Conservation (phyloP, 2,329 filamentous ascomycete genomes). For the Diaporthe citriasiana region DNA sequence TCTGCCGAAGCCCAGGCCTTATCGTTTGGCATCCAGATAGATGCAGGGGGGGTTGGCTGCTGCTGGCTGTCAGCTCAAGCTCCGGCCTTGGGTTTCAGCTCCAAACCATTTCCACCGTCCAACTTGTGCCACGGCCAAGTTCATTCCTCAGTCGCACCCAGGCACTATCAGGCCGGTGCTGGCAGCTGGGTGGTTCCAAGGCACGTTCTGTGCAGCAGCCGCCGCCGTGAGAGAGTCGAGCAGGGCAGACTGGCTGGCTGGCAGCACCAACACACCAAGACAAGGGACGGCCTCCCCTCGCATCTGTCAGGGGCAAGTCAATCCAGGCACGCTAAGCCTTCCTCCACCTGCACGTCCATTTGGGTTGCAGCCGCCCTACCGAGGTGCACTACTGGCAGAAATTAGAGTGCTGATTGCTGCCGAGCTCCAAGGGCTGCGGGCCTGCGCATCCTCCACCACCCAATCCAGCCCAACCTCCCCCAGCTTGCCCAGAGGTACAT, state of each 20-base stretch:
- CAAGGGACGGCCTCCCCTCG: slow-evolving; percentile 18
- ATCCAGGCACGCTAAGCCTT: slow-evolving; percentile 27
- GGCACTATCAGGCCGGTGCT: neutral
- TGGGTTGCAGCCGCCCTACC: slow-evolving; percentile 14
- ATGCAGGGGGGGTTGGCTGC: slow-evolving; percentile 1
- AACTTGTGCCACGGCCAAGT: too few relatives aligned
- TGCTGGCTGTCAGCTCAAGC: slow-evolving; percentile 17
- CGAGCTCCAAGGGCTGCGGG: slow-evolving; percentile 5
- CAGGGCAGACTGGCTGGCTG: neutral
- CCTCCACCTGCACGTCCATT: slow-evolving; percentile 3
- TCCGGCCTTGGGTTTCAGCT: slow-evolving; percentile 16
- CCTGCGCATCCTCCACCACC: neutral
- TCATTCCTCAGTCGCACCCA: too few relatives aligned
- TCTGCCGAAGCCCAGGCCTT: slow-evolving; percentile 1
- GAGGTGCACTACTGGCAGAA: slow-evolving; percentile 19
- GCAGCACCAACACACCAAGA: neutral
- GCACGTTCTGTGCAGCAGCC: neutral
- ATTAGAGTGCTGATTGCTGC: slow-evolving; percentile 30
- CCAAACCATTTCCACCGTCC: neutral
- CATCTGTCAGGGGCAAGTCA: slow-evolving; percentile 26
- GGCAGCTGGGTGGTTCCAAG: neutral
- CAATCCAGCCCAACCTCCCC: slow-evolving; percentile 14
- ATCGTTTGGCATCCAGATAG: neutral
- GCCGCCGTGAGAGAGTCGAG: neutral
- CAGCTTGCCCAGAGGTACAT: neutral